phyloP scores from a whole-genome alignment of 345 rosid genomes.

The Acer yangbiense region DNA sequence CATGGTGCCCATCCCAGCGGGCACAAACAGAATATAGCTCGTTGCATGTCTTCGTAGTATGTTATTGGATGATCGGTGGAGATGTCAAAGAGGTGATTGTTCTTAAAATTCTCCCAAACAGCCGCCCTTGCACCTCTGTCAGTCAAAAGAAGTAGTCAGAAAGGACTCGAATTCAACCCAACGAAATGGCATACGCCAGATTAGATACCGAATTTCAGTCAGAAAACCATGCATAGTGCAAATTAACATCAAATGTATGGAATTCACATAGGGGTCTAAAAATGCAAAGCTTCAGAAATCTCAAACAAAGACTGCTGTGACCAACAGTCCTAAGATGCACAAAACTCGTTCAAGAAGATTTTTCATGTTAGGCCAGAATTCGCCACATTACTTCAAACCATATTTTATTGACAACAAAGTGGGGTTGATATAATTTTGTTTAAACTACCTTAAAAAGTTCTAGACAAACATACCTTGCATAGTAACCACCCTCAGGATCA shows the following conservation, averaged over 20 bases:
- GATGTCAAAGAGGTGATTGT: constrained; percentile 91
- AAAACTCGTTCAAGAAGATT: not conserved
- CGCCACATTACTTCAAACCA: too few relatives aligned
- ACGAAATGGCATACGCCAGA: constrained; percentile 1
- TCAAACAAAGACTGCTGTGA: not conserved
- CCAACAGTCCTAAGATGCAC: not conserved
- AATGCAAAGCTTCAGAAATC: not conserved
- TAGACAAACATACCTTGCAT: constrained; percentile 68
- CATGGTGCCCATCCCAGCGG: constrained; percentile 99
- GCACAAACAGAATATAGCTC: constrained; percentile 90
- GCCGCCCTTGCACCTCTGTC: constrained; percentile 97
- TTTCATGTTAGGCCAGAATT: not conserved
- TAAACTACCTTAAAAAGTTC: not conserved
- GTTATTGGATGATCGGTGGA: constrained; percentile 94
- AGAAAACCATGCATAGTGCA: too few relatives aligned
- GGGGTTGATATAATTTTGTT: not conserved
- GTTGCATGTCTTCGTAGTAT: constrained; percentile 96
- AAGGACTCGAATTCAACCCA: constrained; percentile 7
- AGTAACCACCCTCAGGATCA: constrained; percentile 97
- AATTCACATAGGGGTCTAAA: not conserved
- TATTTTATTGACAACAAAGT: not conserved
- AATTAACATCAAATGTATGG: too few relatives aligned
- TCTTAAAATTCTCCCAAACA: constrained; percentile 96
- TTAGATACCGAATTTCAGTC: not conserved
- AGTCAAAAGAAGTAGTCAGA: constrained; percentile 18